Base-by-base conservation (phyloP, 371 early-diverging fungal species). In the Haplosporangium sp. region DNA sequence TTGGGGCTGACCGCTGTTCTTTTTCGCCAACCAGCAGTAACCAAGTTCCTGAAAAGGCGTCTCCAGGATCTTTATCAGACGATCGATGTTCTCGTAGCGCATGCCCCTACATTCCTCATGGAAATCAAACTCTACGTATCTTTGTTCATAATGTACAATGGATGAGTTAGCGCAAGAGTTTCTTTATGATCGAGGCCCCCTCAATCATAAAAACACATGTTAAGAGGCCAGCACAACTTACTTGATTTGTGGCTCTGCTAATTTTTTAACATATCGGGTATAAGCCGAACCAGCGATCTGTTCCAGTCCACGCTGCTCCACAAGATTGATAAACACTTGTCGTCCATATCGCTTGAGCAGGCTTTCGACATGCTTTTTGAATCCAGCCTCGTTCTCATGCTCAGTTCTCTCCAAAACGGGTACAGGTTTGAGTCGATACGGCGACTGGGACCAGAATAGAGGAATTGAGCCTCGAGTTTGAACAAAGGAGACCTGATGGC, bases 41-140 rank as follows among this genome's bases (percentile, higher is more conserved):
- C 83, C 85, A 42, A 94, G 82, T 41, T 92, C 90, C 11, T 79
- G 81, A 41, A 90, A 84, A 18, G 95, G 84, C 55, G 88, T 83
- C 55, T 94, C 93, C 3, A 96, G 66, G 54, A 95, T 86, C 10
- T 92, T 67, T 41, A 91, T 86, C 59, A 99, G 86, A 37, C 94
- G 54, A 20, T 70, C 71, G 42, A 76, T 76, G 23, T 76, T 82
- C 51, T 88, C 83, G 93, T 96, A 95, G 61, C 92, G 89, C 94
- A 96, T 96, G 37, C 94, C 92, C 23, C 89, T 86, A 86, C 99
- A 98, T 81, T 99, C 95, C 51, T 93, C 86, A 80, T 99, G 98
- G 81, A 98, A 99, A 82, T 99, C 99, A 85, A 98, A 99, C 69
- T 96, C 95, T 48, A 91, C 86, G 68, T 97, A 76, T 60, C 77